Evolutionary conservation across 306 rosid species (phyloP), one percentile per base, ranked within the genome.

Genomic region (Castanopsis chinensis): DNA sequence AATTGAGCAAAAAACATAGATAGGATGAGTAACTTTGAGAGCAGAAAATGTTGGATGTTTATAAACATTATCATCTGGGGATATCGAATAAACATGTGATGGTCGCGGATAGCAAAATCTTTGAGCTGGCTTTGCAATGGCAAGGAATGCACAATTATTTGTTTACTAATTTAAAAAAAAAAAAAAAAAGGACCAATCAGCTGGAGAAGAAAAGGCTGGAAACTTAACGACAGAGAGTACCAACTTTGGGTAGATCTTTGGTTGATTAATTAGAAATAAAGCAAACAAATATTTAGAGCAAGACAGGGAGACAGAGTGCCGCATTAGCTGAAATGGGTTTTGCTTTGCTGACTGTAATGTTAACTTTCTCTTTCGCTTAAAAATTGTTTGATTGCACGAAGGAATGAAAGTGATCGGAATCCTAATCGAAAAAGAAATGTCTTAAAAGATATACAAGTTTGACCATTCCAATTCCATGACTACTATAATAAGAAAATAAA

Each of bases 341-440:
- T 85, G 89, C 85, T 81, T 82, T 88, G 89, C 84, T 87, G 89
- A 86, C 87, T 84, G 82, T 83, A 64, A 72, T 79, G 60, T n/a
- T 64, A 79, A 69, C 83, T 84, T 79, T 84, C 80, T 65, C 86
- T 82, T 60, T 86, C 69, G 70, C 11, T 14, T 57, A 81, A 61
- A 79, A 69, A 56, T 82, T 87, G 91, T 80, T 83, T 81, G 81
- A 71, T 81, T 35, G 78, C 32, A 81, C 85, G 84, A 89, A 88
- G 83, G 80, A 76, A 67, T 27, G 91, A 88, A 85, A 93, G 72
- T 80, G 93, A 85, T 83, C 80, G 91, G 93, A 91, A 89, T 91
- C 94, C 77, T 67, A 78, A 82, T 71, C 52, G 75, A 81, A 81
- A 92, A 87, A 78, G 79, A 82, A 84, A 81, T 37, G 35, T 76